Evolutionary conservation across 2,329 filamentous ascomycete genomes (phyloP).

Genomic region (Microascus cirrosus): DNA sequence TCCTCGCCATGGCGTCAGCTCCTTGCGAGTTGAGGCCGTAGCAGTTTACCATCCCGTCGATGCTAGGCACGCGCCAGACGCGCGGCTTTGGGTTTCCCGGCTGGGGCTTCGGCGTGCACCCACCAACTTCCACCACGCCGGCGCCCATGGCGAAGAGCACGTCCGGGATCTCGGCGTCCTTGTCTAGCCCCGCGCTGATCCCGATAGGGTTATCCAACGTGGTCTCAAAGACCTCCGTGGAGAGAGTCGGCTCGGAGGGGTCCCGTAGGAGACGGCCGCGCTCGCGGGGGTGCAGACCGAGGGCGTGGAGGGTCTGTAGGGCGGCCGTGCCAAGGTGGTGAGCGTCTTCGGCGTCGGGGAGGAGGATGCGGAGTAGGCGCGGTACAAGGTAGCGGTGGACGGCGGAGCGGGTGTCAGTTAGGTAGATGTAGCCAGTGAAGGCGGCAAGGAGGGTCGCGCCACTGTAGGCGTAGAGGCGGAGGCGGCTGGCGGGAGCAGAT

Average conservation of each 20-base stretch:
- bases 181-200: slow-evolving; percentile 92
- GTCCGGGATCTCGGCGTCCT: slow-evolving; percentile 82
- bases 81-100: slow-evolving; percentile 78
- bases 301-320: slow-evolving; percentile 60
- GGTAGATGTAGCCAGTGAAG: slow-evolving; percentile 49
- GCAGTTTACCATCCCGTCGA: slow-evolving; percentile 86
- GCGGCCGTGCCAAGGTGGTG: slow-evolving; percentile 67
- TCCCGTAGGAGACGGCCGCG: slow-evolving; percentile 36
- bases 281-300: slow-evolving; percentile 74
- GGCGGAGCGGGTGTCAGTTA: slow-evolving; percentile 64
- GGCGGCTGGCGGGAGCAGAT: slow-evolving; percentile 16
- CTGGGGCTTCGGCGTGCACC: slow-evolving; percentile 79
- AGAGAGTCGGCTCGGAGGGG: slow-evolving; percentile 26
- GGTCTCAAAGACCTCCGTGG: slow-evolving; percentile 59
- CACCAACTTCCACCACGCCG: slow-evolving; percentile 83
- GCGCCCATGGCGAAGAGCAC: slow-evolving; percentile 76
- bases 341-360: slow-evolving; percentile 79
- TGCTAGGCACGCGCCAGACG: slow-evolving; percentile 73
- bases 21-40: slow-evolving; percentile 92
- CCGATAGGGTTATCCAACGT: slow-evolving; percentile 76
- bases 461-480: slow-evolving; percentile 27
- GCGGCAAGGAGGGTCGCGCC: slow-evolving; percentile 27
- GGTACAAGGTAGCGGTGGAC: slow-evolving; percentile 58
- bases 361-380: slow-evolving; percentile 52
- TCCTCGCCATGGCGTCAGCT: slow-evolving; percentile 73